Evolutionary conservation across 164 flowering plant genomes (phyloP).

Genomic region (Aristolochia californica): DNA sequence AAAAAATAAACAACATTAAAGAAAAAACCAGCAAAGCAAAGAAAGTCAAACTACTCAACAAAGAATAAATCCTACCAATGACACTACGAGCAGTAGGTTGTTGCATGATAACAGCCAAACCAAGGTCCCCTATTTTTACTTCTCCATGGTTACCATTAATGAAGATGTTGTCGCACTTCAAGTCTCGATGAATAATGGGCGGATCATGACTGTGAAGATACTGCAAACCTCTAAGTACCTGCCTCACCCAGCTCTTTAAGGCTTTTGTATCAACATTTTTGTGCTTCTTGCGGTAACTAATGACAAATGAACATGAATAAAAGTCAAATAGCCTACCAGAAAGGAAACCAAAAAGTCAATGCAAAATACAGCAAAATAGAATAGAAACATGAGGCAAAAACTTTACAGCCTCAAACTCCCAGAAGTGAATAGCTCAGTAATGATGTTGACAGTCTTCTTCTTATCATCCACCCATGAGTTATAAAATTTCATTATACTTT

Average conservation of each 20-base stretch:
- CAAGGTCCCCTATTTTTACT: conserved; percentile 95
- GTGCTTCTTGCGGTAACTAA: conserved; percentile 83
- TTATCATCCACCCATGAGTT: conserved; percentile 87
- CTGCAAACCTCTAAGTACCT: conserved; percentile 76
- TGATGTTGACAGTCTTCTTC: conserved; percentile 82
- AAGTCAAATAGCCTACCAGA: neutral
- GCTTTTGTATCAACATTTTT: conserved; percentile 81
- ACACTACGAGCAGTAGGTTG: conserved; percentile 91
- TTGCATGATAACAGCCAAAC: conserved; percentile 83
- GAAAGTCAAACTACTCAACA: conserved; percentile 47
- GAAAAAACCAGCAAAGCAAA: neutral
- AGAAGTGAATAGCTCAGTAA: conserved; percentile 96
- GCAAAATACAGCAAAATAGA: neutral
- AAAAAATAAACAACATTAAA: neutral
- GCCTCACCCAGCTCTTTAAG: conserved; percentile 98
- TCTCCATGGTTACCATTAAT: conserved; percentile 93
- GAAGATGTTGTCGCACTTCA: conserved; percentile 95
- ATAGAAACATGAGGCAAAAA: neutral
- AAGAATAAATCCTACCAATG: too few species aligned
- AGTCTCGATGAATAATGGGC: conserved; percentile 92
- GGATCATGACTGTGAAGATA: conserved; percentile 89
- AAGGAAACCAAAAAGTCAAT: neutral
- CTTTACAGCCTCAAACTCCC: conserved; percentile 84
- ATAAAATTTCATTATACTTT: conserved; percentile 88
- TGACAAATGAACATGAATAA: neutral